phyloP scores from a whole-genome alignment of 176 grass and related monocot species.

The Hyparrhenia diplandra region DNA sequence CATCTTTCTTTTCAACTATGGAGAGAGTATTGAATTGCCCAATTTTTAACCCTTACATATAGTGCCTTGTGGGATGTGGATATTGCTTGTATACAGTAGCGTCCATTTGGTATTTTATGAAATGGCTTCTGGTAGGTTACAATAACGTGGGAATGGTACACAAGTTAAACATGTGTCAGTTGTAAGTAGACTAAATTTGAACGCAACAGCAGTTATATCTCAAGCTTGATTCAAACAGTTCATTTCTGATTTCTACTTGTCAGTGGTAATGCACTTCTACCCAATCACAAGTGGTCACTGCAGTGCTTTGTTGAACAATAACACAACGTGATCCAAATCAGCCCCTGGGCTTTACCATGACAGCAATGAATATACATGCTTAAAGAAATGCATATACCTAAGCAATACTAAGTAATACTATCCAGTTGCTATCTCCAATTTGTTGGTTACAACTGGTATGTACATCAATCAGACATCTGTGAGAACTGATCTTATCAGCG shows the following conservation, averaged over 20 bases:
- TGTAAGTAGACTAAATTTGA: neutral
- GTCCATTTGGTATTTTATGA: neutral
- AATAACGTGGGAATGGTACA: neutral
- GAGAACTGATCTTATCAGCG: slow-evolving; percentile 56
- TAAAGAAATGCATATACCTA: neutral
- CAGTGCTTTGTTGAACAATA: neutral
- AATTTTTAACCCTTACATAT: neutral
- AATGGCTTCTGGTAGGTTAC: neutral
- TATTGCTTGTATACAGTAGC: neutral
- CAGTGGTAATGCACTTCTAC: neutral
- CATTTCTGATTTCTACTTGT: neutral
- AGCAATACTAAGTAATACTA: neutral
- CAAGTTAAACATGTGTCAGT: neutral
- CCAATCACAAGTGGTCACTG: neutral
- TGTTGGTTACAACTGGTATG: neutral
- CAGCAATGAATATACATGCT: neutral
- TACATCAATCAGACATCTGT: slow-evolving; percentile 50
- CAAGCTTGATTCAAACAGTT: neutral
- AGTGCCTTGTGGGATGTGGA: neutral
- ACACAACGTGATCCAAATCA: neutral
- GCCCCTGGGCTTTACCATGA: neutral
- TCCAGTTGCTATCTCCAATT: neutral
- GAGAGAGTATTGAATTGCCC: neutral
- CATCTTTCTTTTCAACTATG: too few relatives aligned
- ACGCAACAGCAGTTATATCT: neutral